Conservation (phyloP, 148 eudicot species). For the Rhododendron ovatum region DNA sequence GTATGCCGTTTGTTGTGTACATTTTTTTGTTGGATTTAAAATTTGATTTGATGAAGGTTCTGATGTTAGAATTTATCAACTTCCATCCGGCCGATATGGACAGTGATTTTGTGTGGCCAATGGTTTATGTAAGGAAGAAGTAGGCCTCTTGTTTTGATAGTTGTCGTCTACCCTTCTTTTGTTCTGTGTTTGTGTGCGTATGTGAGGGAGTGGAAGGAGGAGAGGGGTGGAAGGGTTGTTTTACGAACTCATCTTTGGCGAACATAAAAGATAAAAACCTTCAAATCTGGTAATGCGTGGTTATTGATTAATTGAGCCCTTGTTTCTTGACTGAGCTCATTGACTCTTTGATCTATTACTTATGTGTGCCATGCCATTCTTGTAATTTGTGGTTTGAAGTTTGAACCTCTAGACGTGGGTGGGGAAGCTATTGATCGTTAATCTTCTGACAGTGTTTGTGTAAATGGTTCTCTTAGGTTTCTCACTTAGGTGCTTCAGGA, state of each 20-base stretch:
- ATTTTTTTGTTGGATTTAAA: not conserved
- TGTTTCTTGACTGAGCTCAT: not conserved
- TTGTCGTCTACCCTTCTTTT: not conserved
- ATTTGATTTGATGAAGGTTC: not conserved
- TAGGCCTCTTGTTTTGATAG: not conserved
- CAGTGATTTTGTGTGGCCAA: not conserved
- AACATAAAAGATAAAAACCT: not conserved
- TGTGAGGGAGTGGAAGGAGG: not conserved
- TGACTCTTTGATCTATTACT: not conserved
- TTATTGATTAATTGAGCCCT: not conserved
- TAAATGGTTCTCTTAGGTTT: not conserved
- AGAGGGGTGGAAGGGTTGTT: not conserved
- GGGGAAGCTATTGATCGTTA: not conserved
- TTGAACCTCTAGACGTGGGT: not conserved
- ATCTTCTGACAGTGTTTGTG: not conserved
- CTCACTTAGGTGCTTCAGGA: not conserved
- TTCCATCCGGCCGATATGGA: not conserved
- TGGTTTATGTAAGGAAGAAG: not conserved
- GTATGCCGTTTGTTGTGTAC: not conserved
- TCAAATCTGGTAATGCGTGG: not conserved
- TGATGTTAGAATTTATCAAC: not conserved
- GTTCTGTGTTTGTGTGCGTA: not conserved
- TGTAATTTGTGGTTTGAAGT: not conserved
- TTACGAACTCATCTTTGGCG: not conserved
- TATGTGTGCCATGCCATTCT: not conserved